Conservation (phyloP, 495 filamentous ascomycete genomes). For the Apodospora peruviana region DNA sequence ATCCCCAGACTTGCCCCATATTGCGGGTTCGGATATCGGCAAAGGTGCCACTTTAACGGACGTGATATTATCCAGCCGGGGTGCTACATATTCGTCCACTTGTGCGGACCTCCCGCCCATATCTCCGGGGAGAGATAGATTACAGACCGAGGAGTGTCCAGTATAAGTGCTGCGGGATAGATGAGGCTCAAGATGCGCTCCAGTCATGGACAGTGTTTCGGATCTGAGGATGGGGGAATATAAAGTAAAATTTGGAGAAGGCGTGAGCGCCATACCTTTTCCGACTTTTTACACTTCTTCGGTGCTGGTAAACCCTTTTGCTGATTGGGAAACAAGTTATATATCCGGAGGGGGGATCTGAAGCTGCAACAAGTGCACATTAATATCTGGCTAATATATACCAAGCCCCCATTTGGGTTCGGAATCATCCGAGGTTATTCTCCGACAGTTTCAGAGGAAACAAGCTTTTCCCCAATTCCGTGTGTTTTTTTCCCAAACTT, state of each 20-base stretch:
- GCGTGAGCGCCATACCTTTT: neutral
- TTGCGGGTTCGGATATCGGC: neutral
- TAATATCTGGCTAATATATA: too few species aligned
- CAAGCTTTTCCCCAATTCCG: too few species aligned
- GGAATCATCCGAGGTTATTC: too few species aligned
- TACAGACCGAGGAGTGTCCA: too few species aligned
- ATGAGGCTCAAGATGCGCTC: neutral
- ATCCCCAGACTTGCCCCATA: too few species aligned
- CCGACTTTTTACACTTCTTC: constrained; percentile 13
- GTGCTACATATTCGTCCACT: neutral
- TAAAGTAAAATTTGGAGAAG: neutral
- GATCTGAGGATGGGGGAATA: neutral
- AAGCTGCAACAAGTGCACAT: too few species aligned
- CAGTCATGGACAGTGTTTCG: neutral
- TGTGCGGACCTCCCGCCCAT: neutral
- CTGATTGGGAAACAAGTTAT: neutral
- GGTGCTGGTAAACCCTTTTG: neutral
- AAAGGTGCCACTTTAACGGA: neutral
- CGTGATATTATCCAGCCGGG: constrained; percentile 8
- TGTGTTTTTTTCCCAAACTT: too few species aligned
- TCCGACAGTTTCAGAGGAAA: too few species aligned
- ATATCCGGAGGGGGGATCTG: too few species aligned
- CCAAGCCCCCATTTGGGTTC: too few species aligned
- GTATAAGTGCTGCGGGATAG: neutral
- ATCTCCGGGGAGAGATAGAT: neutral